These are phyloP conservation scores for Peziza echinospora DNA, from an alignment of 495 filamentous ascomycete genomes.

Conservation along the genomic window DNA sequence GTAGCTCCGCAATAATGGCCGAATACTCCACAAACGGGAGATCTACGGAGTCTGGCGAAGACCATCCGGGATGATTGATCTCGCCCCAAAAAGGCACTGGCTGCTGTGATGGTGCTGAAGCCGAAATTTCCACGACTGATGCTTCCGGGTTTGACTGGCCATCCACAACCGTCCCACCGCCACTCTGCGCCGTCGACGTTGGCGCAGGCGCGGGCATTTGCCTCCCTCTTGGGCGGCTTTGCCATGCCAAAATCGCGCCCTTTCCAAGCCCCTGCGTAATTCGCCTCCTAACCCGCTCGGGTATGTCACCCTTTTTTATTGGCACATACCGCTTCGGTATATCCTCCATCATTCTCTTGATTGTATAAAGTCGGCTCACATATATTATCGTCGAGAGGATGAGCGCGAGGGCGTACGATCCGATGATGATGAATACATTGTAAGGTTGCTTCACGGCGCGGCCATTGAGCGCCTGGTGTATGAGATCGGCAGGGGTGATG, in stretches of 20 bases:
- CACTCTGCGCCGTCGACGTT: slow-evolving; percentile 5
- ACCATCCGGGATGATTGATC: slow-evolving; percentile 77
- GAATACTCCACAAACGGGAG: slow-evolving; percentile 60
- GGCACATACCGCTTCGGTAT: slow-evolving; percentile 76
- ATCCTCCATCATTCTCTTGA: slow-evolving; percentile 47
- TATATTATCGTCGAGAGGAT: slow-evolving; percentile 57
- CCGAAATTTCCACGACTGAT: slow-evolving; percentile 1
- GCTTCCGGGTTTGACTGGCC: slow-evolving; percentile 3
- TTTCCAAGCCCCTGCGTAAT: slow-evolving; percentile 46
- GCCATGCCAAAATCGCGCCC: slow-evolving; percentile 65
- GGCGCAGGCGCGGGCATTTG: slow-evolving; percentile 26
- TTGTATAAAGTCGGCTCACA: slow-evolving; percentile 68
- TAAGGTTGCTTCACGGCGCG: slow-evolving; percentile 33
- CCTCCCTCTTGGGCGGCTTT: slow-evolving; percentile 34
- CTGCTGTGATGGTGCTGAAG: slow-evolving; percentile 3
- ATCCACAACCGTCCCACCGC: neutral
- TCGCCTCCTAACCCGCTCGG: slow-evolving; percentile 47
- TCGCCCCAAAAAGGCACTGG: slow-evolving; percentile 38
- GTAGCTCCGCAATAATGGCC: slow-evolving; percentile 64
- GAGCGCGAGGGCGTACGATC: slow-evolving; percentile 55
- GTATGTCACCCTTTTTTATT: slow-evolving; percentile 56
- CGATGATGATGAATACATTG: slow-evolving; percentile 68
- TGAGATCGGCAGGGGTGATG: slow-evolving; percentile 61
- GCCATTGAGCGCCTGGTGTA: slow-evolving; percentile 46
- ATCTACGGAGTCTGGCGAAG: slow-evolving; percentile 48